Percentiles rank a stretch among this genome's conserved stretches.
phyloP scores from a whole-genome alignment of 768 basidiomycete species.

The Pulveroboletus sp. region DNA sequence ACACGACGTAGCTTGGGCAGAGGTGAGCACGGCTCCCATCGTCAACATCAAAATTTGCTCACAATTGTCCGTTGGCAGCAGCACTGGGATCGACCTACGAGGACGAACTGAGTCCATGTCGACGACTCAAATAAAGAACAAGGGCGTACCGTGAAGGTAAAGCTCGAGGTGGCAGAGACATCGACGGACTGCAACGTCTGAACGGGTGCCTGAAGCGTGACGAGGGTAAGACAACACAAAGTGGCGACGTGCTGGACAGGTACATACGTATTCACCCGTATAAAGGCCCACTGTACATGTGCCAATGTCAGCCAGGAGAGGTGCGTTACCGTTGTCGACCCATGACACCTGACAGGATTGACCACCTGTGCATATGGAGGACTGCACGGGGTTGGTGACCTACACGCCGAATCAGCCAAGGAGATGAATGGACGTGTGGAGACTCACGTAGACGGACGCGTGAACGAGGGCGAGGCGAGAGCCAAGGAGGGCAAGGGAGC shows the following conservation, averaged over 20 bases:
- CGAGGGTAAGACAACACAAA: neutral
- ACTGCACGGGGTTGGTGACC: constrained; percentile 39
- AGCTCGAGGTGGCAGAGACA: constrained; percentile 41
- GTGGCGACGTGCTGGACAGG: neutral
- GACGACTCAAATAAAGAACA: neutral
- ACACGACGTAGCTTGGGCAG: constrained; percentile 32
- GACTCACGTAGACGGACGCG: neutral
- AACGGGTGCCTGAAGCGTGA: constrained; percentile 42
- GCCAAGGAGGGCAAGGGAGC: constrained; percentile 17
- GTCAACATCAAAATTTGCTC: constrained; percentile 18
- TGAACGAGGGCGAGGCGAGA: constrained; percentile 14
- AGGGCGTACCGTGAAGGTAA: constrained; percentile 53
- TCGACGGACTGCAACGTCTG: constrained; percentile 55
- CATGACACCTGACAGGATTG: constrained; percentile 52
- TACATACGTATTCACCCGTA: constrained; percentile 48
- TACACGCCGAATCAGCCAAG: neutral
- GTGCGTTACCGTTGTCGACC: constrained; percentile 57
- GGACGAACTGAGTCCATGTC: neutral
- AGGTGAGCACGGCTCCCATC: constrained; percentile 2
- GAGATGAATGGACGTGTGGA: neutral
- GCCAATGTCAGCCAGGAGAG: constrained; percentile 48
- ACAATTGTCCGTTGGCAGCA: constrained; percentile 58
- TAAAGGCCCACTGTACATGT: constrained; percentile 53
- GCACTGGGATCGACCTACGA: constrained; percentile 50
- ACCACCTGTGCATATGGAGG: constrained; percentile 48